Percentiles rank a stretch among this genome's conserved stretches.
These are phyloP conservation scores for Auriscalpium orientale DNA, from an alignment of 768 basidiomycete species.

Conservation along the genomic window DNA sequence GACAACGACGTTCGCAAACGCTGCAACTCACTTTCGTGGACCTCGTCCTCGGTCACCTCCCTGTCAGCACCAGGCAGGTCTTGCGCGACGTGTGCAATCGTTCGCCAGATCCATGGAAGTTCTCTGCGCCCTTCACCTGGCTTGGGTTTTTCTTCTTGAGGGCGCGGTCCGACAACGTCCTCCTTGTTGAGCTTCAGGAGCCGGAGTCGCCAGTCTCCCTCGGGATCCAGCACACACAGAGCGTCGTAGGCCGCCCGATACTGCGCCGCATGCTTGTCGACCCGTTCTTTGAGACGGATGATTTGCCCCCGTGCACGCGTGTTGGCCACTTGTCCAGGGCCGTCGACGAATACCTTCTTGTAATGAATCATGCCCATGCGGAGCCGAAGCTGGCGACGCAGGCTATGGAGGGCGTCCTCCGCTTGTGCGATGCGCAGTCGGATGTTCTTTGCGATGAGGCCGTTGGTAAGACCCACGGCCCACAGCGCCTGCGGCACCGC, in stretches of 20 bases:
- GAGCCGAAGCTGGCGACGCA: too few species aligned
- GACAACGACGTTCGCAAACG: too few species aligned
- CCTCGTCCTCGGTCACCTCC: background rate
- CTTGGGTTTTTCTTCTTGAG: background rate
- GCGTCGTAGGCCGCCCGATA: constrained; percentile 4
- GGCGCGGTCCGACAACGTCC: too few species aligned
- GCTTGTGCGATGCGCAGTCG: too few species aligned
- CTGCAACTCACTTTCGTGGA: background rate
- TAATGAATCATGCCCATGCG: too few species aligned
- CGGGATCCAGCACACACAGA: background rate
- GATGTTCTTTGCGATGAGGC: background rate
- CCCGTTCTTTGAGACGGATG: background rate
- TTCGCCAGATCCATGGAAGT: constrained; percentile 2
- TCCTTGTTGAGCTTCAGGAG: too few species aligned
- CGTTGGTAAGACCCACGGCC: background rate
- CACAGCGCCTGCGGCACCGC: background rate
- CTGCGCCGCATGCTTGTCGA: background rate
- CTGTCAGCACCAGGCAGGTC: background rate
- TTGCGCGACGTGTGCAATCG: background rate
- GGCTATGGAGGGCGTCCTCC: too few species aligned
- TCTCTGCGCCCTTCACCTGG: background rate
- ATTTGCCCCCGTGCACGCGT: too few species aligned
- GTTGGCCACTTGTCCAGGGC: too few species aligned
- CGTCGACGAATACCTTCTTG: too few species aligned
- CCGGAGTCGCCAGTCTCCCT: background rate